phyloP scores from a whole-genome alignment of 208 protist genomes.

The Trypanosoma theileri region DNA sequence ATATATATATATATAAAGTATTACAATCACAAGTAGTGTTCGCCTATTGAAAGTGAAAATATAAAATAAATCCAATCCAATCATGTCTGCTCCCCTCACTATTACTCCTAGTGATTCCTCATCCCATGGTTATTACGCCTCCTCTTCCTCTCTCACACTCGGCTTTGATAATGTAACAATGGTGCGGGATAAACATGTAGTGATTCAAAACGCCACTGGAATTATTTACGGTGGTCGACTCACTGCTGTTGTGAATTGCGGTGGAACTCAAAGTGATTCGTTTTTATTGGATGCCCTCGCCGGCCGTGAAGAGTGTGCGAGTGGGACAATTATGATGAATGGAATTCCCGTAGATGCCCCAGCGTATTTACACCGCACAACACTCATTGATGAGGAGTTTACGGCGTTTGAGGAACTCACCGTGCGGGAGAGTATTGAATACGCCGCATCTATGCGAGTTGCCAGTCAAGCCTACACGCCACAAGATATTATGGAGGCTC shows the following conservation, averaged over 20 bases:
- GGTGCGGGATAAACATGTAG: conserved; percentile 22
- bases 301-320: conserved; percentile 34
- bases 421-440: conserved; percentile 58
- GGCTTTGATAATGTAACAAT: conserved; percentile 50
- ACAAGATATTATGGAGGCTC: conserved; percentile 38
- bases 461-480: conserved; percentile 37
- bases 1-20: no score
- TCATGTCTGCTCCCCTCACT: background rate
- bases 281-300: conserved; percentile 44
- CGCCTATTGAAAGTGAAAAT: no score
- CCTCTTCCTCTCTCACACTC: conserved; percentile 29
- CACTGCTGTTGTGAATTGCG: conserved; percentile 64
- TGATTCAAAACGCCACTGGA: conserved; percentile 43
- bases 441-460: conserved; percentile 51
- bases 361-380: conserved; percentile 36
- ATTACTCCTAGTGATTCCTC: background rate
- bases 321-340: conserved; percentile 46
- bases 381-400: conserved; percentile 40
- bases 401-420: conserved; percentile 42
- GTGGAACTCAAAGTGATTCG: conserved; percentile 42
- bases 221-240: conserved; percentile 53
- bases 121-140: no score
- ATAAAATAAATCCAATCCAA: background rate
- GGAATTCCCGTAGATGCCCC: conserved; percentile 54
- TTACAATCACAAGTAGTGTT: no score